phyloP scores from a whole-genome alignment of 2,329 filamentous ascomycete genomes.

The Penicillium hesseltinei region DNA sequence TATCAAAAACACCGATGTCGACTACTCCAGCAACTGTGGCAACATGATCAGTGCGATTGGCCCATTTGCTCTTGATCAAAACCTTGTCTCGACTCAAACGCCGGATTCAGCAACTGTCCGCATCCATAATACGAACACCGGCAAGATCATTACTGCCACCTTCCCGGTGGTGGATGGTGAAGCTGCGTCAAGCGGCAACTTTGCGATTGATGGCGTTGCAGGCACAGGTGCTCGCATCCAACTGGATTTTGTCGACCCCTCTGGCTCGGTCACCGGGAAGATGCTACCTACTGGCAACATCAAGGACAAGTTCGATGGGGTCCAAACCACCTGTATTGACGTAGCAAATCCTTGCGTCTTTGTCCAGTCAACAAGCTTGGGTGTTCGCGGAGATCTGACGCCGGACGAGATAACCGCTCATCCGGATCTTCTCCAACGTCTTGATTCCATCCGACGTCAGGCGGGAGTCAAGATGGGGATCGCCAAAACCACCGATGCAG shows the following conservation, averaged over 20 bases:
- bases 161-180: slow-evolving; percentile 55
- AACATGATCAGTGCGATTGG: slow-evolving; percentile 69
- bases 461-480: slow-evolving; percentile 64
- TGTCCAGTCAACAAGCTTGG: slow-evolving; percentile 49
- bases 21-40: slow-evolving; percentile 69
- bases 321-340: slow-evolving; percentile 60
- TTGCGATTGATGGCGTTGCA: slow-evolving; percentile 63
- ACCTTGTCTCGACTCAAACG: slow-evolving; percentile 30
- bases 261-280: slow-evolving; percentile 62
- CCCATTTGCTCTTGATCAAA: slow-evolving; percentile 58
- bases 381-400: slow-evolving; percentile 41
- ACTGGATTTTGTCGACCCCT: slow-evolving; percentile 61
- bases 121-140: slow-evolving; percentile 70
- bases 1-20: slow-evolving; percentile 59
- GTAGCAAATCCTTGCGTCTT: slow-evolving; percentile 65
- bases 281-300: slow-evolving; percentile 59
- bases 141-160: slow-evolving; percentile 59
- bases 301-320: slow-evolving; percentile 51
- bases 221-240: slow-evolving; percentile 58
- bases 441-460: slow-evolving; percentile 57
- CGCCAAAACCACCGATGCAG: slow-evolving; percentile 42
- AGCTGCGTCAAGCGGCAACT: slow-evolving; percentile 53
- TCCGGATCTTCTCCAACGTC: slow-evolving; percentile 42
- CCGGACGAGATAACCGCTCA: slow-evolving; percentile 55
- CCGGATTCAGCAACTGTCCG: slow-evolving; percentile 48